These are phyloP conservation scores for Camelina hispida DNA, from an alignment of 345 rosid species.

Conservation along the genomic window DNA sequence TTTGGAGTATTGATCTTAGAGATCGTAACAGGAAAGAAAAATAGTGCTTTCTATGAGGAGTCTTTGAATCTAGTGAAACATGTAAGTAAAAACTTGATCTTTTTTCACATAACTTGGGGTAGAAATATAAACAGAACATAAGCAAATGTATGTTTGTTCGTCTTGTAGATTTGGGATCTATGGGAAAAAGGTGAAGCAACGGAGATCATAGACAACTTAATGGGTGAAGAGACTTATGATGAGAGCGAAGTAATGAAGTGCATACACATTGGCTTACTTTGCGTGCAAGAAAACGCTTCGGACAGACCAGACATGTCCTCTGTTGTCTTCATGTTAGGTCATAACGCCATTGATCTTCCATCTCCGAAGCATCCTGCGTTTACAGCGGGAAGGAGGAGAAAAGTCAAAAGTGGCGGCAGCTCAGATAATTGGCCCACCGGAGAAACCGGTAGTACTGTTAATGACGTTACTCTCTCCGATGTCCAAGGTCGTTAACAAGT, in stretches of 20 bases:
- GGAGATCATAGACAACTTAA: conserved; percentile 46
- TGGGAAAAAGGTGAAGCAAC: conserved; percentile 50
- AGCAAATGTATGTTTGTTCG: not conserved
- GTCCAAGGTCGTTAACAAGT: conserved; percentile 47
- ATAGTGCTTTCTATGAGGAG: conserved; percentile 38
- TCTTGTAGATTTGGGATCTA: conserved; percentile 59
- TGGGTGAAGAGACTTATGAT: conserved; percentile 36
- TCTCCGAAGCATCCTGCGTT: conserved; percentile 63
- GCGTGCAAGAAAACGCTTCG: conserved; percentile 63
- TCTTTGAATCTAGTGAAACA: conserved; percentile 53
- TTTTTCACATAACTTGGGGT: not conserved
- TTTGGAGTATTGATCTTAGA: conserved; percentile 70
- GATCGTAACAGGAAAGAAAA: conserved; percentile 59
- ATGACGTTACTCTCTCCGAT: conserved; percentile 46
- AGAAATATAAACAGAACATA: not conserved
- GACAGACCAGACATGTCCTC: conserved; percentile 66
- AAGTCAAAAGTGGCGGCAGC: conserved; percentile 16
- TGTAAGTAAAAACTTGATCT: conserved; percentile 47
- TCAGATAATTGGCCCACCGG: conserved; percentile 36
- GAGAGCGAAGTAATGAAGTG: conserved; percentile 52
- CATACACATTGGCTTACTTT: conserved; percentile 66
- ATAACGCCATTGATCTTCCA: conserved; percentile 48
- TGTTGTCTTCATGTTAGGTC: conserved; percentile 56
- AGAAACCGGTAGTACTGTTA: conserved; percentile 38
- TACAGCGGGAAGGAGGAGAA: conserved; percentile 31